A percentile compares a stretch with the other conserved stretches of the same genome.
Conservation (phyloP, 768 basidiomycete species). For the Leccinum olivaceopallidum region DNA sequence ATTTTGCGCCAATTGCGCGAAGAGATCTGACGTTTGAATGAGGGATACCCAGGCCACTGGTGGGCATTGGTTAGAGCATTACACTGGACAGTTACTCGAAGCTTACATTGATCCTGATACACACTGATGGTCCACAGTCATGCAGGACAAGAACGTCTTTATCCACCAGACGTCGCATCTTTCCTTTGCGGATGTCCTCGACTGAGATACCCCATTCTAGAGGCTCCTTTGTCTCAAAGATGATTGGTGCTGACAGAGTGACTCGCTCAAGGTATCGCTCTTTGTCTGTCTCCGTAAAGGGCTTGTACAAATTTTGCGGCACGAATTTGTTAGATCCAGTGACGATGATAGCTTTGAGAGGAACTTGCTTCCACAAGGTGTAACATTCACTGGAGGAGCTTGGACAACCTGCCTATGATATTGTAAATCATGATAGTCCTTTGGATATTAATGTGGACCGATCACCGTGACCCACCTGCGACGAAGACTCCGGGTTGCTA, state of each 20-base stretch:
- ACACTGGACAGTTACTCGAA: conserved; percentile 6
- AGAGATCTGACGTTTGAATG: conserved; percentile 72
- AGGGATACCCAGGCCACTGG: conserved; percentile 79
- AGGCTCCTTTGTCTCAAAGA: conserved; percentile 56
- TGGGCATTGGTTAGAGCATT: conserved; percentile 40
- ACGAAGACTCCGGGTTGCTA: neutral
- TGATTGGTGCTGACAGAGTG: conserved; percentile 59
- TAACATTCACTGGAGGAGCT: conserved; percentile 18
- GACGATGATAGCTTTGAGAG: conserved; percentile 18
- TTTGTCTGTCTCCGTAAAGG: conserved; percentile 74
- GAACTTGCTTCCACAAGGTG: conserved; percentile 15
- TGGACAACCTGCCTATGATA: neutral
- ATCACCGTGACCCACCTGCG: conserved; percentile 6
- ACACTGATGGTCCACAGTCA: conserved; percentile 76
- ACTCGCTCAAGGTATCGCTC: conserved; percentile 77
- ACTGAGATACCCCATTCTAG: conserved; percentile 62
- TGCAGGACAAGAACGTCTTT: conserved; percentile 69
- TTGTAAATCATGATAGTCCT: neutral
- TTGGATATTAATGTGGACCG: neutral
- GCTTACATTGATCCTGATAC: conserved; percentile 71
- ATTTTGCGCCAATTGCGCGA: conserved; percentile 77
- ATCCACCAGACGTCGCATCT: conserved; percentile 51
- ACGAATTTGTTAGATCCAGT: conserved; percentile 47
- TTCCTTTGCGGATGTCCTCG: conserved; percentile 63
- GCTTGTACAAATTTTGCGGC: conserved; percentile 70